These are phyloP conservation scores for Pythium biforme DNA, from an alignment of 352 stramenopile genomes.

Conservation along the genomic window DNA sequence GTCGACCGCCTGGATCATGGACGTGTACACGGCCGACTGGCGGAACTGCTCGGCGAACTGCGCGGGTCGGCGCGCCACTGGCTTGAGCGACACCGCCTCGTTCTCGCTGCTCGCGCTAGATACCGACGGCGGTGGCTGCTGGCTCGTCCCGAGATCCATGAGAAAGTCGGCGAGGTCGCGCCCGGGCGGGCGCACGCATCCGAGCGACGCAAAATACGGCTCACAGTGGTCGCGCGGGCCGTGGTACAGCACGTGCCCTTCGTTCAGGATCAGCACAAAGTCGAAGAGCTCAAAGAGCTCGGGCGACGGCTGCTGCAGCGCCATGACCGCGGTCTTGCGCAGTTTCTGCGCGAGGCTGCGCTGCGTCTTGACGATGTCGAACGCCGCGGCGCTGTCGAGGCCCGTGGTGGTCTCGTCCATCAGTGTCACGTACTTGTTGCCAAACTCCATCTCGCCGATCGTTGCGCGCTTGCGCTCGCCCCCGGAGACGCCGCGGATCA, in stretches of 20 bases:
- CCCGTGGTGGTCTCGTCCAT: constrained; percentile 92
- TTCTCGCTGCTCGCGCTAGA: not conserved
- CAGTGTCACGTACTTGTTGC: constrained; percentile 56
- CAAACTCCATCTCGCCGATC: too few relatives aligned
- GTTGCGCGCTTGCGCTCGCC: too few relatives aligned
- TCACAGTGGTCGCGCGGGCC: constrained; percentile 47
- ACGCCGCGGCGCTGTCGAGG: constrained; percentile 88
- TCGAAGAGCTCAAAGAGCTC: constrained; percentile 93
- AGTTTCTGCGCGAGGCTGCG: constrained; percentile 58
- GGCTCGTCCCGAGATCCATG: constrained; percentile 48
- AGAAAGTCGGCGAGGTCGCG: constrained; percentile 92
- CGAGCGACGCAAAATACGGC: constrained; percentile 80
- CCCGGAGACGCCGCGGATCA: too few relatives aligned
- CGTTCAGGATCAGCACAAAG: constrained; percentile 90
- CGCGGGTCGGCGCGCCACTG: not conserved
- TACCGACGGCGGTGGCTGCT: constrained; percentile 23
- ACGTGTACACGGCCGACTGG: constrained; percentile 17
- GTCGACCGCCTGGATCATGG: constrained; percentile 68
- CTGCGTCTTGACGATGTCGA: constrained; percentile 77
- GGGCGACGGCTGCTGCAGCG: constrained; percentile 88
- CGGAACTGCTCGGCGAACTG: constrained; percentile 27
- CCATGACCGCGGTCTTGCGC: constrained; percentile 60
- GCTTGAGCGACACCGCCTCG: not conserved
- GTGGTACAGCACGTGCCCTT: constrained; percentile 90
- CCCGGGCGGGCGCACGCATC: constrained; percentile 48